Base-by-base conservation (phyloP, 352 stramenopile genomes). In the Phytophthora capsici region DNA sequence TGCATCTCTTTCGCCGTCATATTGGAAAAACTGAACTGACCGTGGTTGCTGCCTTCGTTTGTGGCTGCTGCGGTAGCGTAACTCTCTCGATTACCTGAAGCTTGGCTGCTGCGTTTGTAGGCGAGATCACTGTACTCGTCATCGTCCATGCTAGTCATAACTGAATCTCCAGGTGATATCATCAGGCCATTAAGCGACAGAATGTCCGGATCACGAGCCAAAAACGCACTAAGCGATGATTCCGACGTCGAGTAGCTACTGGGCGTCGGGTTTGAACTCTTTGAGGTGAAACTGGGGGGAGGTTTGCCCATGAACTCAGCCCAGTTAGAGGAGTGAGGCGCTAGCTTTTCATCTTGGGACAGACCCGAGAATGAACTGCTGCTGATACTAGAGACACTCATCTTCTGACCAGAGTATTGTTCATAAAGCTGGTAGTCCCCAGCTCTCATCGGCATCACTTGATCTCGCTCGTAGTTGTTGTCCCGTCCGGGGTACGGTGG, bases 311-410 rank as follows among this genome's bases (percentile, higher is more conserved):
- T 66, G 25, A 69, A 59, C 32, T 78, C 60, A 12, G 38, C 25
- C 30, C 71, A 78, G 41, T 60, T 72, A 10, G 45, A 69, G 4
- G 56, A 69, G 50, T 66, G 60, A 25, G 61, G 26, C 30, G 56
- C 28, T 0, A 69, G 52, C 12, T 69, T 30, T 17, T 81, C 69
- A 6, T 80, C 71, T 17, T 63, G 57, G 23, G 67, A 80, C 19
- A 73, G 66, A 57, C 63, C 67, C 23, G 79, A 85, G 57, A 74
- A 82, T 19, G 77, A 76, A 16, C 45, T 71, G 52, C 69, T 86
- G 48, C 75, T 86, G 23, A 75, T 77, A 5, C 74, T 82, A 25
- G 79, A 88, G 45, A 86, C 73, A 32, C 75, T 85, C 61, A 75
- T 63, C 28, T 66, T 72, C n/a, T 67, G 55, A n/a, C 46, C 22